Evolutionary conservation across 2,329 filamentous ascomycete species (phyloP).

Genomic region (Cladosporium sp.): DNA sequence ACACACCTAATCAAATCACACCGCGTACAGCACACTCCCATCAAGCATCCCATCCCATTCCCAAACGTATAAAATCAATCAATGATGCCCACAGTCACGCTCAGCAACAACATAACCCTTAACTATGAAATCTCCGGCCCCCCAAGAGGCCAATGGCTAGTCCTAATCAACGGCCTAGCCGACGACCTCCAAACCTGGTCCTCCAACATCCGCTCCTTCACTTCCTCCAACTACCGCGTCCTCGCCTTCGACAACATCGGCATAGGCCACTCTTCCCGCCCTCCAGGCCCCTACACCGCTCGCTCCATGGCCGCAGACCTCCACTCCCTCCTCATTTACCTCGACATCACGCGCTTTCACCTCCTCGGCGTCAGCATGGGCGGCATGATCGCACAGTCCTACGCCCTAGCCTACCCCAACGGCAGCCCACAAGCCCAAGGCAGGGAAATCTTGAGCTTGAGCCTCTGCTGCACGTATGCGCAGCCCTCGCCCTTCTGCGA

Average conservation of each 20-base stretch:
- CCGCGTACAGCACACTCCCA: too few relatives aligned
- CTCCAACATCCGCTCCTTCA: constrained; percentile 18
- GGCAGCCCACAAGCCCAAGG: constrained; percentile 5
- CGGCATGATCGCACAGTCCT: constrained; percentile 24
- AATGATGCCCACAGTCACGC: constrained; percentile 15
- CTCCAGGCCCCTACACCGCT: constrained; percentile 20
- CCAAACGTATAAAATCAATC: not conserved
- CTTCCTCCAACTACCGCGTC: constrained; percentile 17
- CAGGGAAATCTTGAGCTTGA: constrained; percentile 14
- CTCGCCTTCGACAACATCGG: constrained; percentile 25
- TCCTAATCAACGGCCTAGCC: constrained; percentile 24
- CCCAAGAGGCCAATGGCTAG: constrained; percentile 10
- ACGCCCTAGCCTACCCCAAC: constrained; percentile 21
- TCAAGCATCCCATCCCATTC: too few relatives aligned
- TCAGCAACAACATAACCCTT: constrained; percentile 18
- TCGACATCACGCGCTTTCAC: constrained; percentile 18
- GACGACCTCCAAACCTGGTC: constrained; percentile 22
- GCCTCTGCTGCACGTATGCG: constrained; percentile 23
- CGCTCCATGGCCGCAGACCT: constrained; percentile 20
- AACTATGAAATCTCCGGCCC: constrained; percentile 15
- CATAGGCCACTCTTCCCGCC: constrained; percentile 18
- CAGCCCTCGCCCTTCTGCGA: constrained; percentile 20
- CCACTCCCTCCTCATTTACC: constrained; percentile 16
- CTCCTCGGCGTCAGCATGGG: constrained; percentile 25
- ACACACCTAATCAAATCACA: too few relatives aligned